Percentiles rank a stretch among this genome's conserved stretches.
These are phyloP conservation scores for Sporothrix euskadiensis DNA, from an alignment of 2,329 filamentous ascomycete genomes.

Conservation along the genomic window DNA sequence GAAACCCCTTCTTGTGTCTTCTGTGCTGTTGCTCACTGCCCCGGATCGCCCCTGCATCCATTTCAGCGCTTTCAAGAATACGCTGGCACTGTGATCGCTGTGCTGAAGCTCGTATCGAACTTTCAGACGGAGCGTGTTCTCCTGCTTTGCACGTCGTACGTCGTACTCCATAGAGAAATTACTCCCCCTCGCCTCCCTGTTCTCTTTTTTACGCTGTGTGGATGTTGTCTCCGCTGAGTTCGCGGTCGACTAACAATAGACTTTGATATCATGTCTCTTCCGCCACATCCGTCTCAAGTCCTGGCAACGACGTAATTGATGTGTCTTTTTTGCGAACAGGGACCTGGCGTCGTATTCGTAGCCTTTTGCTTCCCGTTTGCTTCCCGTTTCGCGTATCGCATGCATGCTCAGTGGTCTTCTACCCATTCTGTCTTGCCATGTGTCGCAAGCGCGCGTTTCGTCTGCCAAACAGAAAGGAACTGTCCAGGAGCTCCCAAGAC, in stretches of 20 bases:
- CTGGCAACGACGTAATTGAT: neutral
- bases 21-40: neutral
- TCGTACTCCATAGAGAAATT: too few species aligned
- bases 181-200: neutral
- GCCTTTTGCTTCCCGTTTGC: neutral
- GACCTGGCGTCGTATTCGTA: neutral
- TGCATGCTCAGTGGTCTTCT: neutral
- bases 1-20: neutral
- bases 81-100: neutral
- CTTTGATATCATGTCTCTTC: neutral
- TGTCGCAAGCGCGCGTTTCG: conserved; percentile 19
- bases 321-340: neutral
- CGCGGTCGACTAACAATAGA: neutral
- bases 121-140: neutral
- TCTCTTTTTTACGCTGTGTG: neutral
- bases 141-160: neutral
- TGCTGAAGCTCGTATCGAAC: neutral
- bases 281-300: conserved; percentile 1
- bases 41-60: neutral
- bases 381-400: neutral
- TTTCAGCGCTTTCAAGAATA: neutral
- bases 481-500: neutral
- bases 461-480: conserved; percentile 9
- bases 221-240: neutral
- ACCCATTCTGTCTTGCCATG: neutral